Conservation (phyloP, 2,329 filamentous ascomycete species). For the Rutstroemia sydowiana region DNA sequence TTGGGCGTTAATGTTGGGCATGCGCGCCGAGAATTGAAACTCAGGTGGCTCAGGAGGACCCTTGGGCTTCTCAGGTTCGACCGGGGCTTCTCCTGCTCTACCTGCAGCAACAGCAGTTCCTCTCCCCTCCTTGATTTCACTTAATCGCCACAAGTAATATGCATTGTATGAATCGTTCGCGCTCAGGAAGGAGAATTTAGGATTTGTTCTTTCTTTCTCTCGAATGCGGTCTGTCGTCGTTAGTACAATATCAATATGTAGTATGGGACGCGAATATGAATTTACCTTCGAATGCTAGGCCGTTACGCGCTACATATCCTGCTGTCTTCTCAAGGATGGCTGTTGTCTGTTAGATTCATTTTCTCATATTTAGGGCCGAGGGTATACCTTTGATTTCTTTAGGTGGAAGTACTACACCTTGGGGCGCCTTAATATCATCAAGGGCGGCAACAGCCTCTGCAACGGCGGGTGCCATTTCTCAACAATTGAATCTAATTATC, state of each 20-base stretch:
- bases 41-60: constrained; percentile 80
- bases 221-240: constrained; percentile 62
- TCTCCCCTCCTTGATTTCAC: constrained; percentile 76
- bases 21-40: constrained; percentile 89
- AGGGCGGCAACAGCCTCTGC: constrained; percentile 43
- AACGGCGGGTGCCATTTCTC: constrained; percentile 30
- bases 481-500: too few species aligned
- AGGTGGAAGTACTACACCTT: constrained; percentile 77
- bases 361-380: not conserved
- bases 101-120: constrained; percentile 74
- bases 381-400: constrained; percentile 64
- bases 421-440: constrained; percentile 69
- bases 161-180: constrained; percentile 74
- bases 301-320: constrained; percentile 72
- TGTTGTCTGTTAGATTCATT: constrained; percentile 33
- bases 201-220: constrained; percentile 73
- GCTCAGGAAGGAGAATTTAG: constrained; percentile 87
- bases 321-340: constrained; percentile 87
- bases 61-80: constrained; percentile 58
- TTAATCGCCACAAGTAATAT: constrained; percentile 86
- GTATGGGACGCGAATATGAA: constrained; percentile 6
- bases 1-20: constrained; percentile 94
- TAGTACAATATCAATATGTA: constrained; percentile 9
- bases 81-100: constrained; percentile 55
- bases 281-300: constrained; percentile 51